A percentile compares a stretch with the other conserved stretches of the same genome.
Evolutionary conservation across 257 asterid species (phyloP).

Genomic region (Fraxinus americana): DNA sequence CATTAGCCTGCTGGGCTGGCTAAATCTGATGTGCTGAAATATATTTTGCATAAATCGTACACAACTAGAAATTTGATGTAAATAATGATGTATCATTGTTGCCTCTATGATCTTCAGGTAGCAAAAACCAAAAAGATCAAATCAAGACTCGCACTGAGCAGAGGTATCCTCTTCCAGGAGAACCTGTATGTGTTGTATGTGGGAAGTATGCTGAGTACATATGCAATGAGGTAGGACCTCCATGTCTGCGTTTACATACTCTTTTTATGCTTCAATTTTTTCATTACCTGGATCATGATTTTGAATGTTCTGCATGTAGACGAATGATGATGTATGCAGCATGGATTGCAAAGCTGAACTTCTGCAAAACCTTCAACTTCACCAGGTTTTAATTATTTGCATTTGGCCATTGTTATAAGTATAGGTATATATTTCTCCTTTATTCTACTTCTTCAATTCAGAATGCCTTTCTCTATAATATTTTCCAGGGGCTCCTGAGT

Average conservation of each 20-base stretch:
- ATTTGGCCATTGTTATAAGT: background rate
- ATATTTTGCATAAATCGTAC: slow-evolving; percentile 11
- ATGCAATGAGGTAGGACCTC: slow-evolving; percentile 67
- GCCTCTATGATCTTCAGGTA: slow-evolving; percentile 37
- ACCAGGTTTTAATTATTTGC: slow-evolving; percentile 46
- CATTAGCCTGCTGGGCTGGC: background rate
- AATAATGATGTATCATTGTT: background rate
- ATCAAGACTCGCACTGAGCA: slow-evolving; percentile 65
- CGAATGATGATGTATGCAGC: slow-evolving; percentile 88
- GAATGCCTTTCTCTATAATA: slow-evolving; percentile 15
- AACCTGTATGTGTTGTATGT: slow-evolving; percentile 73
- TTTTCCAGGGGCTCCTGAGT: slow-evolving; percentile 45
- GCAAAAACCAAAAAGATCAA: slow-evolving; percentile 41
- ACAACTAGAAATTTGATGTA: slow-evolving; percentile 17
- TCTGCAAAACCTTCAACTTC: slow-evolving; percentile 47
- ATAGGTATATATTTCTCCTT: background rate
- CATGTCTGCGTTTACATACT: slow-evolving; percentile 8
- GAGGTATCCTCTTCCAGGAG: slow-evolving; percentile 80
- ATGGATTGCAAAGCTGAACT: slow-evolving; percentile 75
- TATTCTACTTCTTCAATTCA: slow-evolving; percentile 11
- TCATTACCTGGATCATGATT: slow-evolving; percentile 18
- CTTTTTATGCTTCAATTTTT: slow-evolving; percentile 16
- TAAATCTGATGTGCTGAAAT: slow-evolving; percentile 10
- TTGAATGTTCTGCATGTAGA: slow-evolving; percentile 42
- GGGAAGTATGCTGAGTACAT: slow-evolving; percentile 92